These are phyloP conservation scores for bread wheat (Triticum aestivum) DNA, from an alignment of 176 grass and related monocot species.

Conservation along the genomic window DNA sequence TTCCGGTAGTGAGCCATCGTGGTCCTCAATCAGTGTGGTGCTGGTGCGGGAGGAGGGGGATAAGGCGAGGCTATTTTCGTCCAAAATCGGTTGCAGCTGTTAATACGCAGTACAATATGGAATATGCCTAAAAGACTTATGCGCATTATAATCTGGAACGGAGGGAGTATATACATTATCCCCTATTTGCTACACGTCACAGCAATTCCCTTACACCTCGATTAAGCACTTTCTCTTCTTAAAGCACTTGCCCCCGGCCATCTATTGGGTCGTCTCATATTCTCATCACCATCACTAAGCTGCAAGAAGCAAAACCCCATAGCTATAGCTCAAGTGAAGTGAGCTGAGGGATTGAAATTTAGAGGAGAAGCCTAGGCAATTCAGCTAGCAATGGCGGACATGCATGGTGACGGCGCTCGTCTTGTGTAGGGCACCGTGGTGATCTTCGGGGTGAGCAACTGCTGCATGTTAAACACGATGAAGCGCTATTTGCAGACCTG, in stretches of 20 bases:
- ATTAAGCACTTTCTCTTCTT: not conserved
- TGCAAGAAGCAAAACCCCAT: not conserved
- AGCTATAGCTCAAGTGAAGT: not conserved
- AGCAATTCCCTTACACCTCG: not conserved
- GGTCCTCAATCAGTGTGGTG: no score
- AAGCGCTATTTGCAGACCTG: constrained; percentile 43
- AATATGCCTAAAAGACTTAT: no score
- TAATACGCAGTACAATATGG: no score
- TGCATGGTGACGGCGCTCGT: constrained; percentile 34
- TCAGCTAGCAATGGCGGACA: constrained; percentile 33
- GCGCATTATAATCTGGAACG: no score
- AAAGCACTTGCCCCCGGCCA: not conserved
- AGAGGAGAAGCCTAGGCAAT: not conserved
- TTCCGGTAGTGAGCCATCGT: no score
- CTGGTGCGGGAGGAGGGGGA: no score
- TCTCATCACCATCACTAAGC: not conserved
- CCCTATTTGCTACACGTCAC: not conserved
- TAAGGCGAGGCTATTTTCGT: no score
- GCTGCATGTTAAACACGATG: constrained; percentile 57
- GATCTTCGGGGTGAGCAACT: constrained; percentile 59
- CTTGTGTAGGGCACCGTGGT: constrained; percentile 47
- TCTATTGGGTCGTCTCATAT: not conserved
- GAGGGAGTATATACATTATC: no score
- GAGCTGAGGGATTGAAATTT: not conserved
- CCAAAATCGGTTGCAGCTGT: no score